A percentile compares a stretch with the other conserved stretches of the same genome.
Evolutionary conservation across 192 early-diverging fungal species (phyloP).

Genomic region (Kappamyces sp.): DNA sequence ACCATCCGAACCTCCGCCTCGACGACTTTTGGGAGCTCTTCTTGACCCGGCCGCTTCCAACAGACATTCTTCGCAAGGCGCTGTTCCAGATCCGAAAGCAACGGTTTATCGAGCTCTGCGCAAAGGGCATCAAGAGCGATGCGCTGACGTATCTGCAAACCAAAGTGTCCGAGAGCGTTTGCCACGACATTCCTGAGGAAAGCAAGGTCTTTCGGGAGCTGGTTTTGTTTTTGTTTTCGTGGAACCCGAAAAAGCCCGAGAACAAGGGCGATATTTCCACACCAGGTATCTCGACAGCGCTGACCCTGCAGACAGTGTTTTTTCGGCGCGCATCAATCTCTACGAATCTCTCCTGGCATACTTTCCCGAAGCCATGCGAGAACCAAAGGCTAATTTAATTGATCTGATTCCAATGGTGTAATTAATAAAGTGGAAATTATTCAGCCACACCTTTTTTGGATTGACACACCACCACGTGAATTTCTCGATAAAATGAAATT

Average conservation of each 20-base stretch:
- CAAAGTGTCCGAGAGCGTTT: constrained; percentile 63
- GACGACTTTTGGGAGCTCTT: constrained; percentile 81
- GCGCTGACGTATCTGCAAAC: constrained; percentile 79
- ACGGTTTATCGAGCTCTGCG: constrained; percentile 76
- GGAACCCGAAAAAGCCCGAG: constrained; percentile 16
- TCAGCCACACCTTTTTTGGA: neutral
- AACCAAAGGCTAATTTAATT: constrained; percentile 66
- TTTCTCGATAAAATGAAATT: too few relatives aligned
- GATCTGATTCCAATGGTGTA: constrained; percentile 48
- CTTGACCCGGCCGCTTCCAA: constrained; percentile 60
- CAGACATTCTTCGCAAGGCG: constrained; percentile 65
- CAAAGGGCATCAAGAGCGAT: constrained; percentile 11
- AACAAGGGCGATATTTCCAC: neutral
- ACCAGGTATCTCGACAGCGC: neutral
- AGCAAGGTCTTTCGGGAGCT: constrained; percentile 42
- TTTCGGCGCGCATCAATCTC: constrained; percentile 50
- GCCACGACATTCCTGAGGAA: constrained; percentile 47
- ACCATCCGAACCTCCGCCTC: constrained; percentile 54
- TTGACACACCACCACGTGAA: too few relatives aligned
- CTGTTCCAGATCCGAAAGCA: constrained; percentile 75
- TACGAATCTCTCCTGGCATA: constrained; percentile 67
- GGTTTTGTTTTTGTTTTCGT: constrained; percentile 38
- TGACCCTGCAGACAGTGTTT: constrained; percentile 18
- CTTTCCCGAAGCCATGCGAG: constrained; percentile 70
- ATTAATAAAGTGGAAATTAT: neutral